These are phyloP conservation scores for Crithidia expoeki DNA, from an alignment of 208 protist genomes.

Conservation along the genomic window DNA sequence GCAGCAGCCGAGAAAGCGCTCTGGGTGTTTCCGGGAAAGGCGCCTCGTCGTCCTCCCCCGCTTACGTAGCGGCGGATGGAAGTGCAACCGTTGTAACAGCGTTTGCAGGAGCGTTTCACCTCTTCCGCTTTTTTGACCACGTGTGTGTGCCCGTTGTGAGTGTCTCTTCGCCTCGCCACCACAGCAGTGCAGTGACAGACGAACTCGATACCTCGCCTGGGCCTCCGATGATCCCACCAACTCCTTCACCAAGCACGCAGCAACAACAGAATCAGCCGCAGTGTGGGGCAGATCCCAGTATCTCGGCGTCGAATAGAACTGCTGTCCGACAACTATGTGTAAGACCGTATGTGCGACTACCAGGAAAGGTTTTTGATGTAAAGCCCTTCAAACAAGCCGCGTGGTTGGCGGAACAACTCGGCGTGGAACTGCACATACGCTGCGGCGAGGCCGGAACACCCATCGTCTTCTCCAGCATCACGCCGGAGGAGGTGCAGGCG, in stretches of 20 bases:
- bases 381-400: conserved; percentile 59
- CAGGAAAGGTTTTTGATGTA: conserved; percentile 61
- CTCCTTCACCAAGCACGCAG: conserved; percentile 7
- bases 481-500: conserved; percentile 17
- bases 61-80: conserved; percentile 2
- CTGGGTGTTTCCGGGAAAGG: background rate
- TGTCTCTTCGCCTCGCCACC: background rate
- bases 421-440: conserved; percentile 45
- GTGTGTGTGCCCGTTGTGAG: background rate
- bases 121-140: conserved; percentile 32
- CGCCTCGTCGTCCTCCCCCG: background rate
- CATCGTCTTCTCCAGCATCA: conserved; percentile 38
- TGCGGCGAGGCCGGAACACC: conserved; percentile 42
- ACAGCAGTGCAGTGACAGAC: background rate
- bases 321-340: background rate
- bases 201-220: background rate
- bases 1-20: background rate
- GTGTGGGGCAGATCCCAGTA: background rate
- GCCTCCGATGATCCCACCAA: background rate
- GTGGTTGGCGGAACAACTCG: conserved; percentile 59
- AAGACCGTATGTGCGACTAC: conserved; percentile 31
- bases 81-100: conserved; percentile 32
- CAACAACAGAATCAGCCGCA: conserved; percentile 20
- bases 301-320: background rate
- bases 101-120: conserved; percentile 22